Conservation (phyloP, 257 asterid genomes). For the Hygrophila difformis region DNA sequence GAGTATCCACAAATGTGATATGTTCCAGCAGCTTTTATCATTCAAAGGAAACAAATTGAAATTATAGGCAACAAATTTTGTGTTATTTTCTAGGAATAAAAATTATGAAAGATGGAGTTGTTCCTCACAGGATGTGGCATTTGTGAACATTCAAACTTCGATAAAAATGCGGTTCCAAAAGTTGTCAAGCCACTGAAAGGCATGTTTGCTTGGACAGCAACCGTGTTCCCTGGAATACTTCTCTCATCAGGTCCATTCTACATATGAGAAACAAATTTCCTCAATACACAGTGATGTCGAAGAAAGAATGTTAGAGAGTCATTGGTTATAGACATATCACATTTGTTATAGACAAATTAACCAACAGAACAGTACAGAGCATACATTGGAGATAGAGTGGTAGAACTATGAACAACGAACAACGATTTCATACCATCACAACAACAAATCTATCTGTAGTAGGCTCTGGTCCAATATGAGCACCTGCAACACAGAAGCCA, state of each 20-base stretch:
- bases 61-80: slow-evolving; percentile 3
- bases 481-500: slow-evolving; percentile 40
- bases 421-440: slow-evolving; percentile 61
- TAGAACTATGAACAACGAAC: no score
- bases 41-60: slow-evolving; percentile 15
- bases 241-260: slow-evolving; percentile 96
- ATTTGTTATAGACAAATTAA: no score
- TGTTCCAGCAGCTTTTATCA: slow-evolving; percentile 77
- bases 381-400: no score
- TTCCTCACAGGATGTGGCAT: slow-evolving; percentile 95
- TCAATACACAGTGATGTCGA: slow-evolving; percentile 11
- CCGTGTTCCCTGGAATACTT: slow-evolving; percentile 91
- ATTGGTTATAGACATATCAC: no score
- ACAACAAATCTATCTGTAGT: slow-evolving; percentile 98
- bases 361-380: no score
- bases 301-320: neutral
- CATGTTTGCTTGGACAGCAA: slow-evolving; percentile 98
- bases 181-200: slow-evolving; percentile 86
- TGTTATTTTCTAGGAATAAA: neutral
- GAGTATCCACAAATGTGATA: slow-evolving; percentile 88
- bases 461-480: slow-evolving; percentile 99
- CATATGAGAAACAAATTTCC: slow-evolving; percentile 10
- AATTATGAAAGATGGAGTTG: slow-evolving; percentile 8
- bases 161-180: slow-evolving; percentile 84
- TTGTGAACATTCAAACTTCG: slow-evolving; percentile 96